Percentiles rank a stretch among this genome's conserved stretches.
Evolutionary conservation across 2,329 filamentous ascomycete genomes (phyloP).

Genomic region (Hymenoscyphus salicellus): DNA sequence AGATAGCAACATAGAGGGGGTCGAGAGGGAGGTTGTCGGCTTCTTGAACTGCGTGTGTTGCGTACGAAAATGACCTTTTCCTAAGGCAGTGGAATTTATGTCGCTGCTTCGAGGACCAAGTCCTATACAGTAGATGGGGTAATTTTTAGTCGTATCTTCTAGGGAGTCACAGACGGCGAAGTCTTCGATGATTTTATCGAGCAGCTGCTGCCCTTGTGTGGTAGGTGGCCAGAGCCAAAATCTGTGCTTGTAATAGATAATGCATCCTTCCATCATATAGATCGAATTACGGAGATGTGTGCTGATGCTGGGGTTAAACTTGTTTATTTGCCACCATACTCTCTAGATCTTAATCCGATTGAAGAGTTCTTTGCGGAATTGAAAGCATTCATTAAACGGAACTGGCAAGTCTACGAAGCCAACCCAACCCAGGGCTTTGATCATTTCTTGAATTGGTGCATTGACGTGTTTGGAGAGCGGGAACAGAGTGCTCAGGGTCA

Average conservation of each 20-base stretch:
- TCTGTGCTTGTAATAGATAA: conserved; percentile 41
- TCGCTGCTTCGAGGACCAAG: no score
- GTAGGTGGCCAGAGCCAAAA: conserved; percentile 36
- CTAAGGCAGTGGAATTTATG: no score
- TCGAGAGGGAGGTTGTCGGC: no score
- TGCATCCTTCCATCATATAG: conserved; percentile 35
- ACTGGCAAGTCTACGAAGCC: conserved; percentile 25
- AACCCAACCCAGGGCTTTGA: conserved; percentile 24
- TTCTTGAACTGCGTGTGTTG: no score
- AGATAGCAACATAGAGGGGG: no score
- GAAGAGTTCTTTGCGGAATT: conserved; percentile 31
- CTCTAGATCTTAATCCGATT: conserved; percentile 30
- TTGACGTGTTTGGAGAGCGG: conserved; percentile 26
- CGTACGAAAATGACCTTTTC: no score
- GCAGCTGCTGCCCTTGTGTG: conserved; percentile 36
- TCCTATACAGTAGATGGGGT: conserved; percentile 31
- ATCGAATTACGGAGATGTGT: conserved; percentile 33
- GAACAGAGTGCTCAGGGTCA: conserved; percentile 25
- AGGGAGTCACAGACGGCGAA: conserved; percentile 32
- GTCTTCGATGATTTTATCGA: conserved; percentile 36
- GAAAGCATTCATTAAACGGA: conserved; percentile 31
- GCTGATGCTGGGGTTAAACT: conserved; percentile 26
- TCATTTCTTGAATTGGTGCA: conserved; percentile 28
- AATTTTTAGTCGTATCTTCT: conserved; percentile 30
- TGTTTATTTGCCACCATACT: conserved; percentile 27